Base-by-base conservation (phyloP, 306 rosid genomes). In the Acacia melanoxylon region DNA sequence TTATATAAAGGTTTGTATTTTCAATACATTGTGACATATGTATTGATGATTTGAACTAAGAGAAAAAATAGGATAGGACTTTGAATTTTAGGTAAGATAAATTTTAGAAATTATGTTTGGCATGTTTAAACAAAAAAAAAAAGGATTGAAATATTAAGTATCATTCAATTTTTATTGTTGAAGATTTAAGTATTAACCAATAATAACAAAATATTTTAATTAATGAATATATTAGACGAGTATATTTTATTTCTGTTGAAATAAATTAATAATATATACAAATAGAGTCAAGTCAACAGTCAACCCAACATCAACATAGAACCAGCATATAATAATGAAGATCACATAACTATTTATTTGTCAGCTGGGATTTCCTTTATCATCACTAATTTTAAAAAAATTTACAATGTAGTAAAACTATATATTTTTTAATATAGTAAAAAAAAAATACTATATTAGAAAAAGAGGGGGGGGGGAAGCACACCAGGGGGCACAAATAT, bases 371-470 rank as follows among this genome's bases (percentile, higher is more conserved):
- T 83, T 65, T 44, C 54, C 22, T 78, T 78, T 79, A 46, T 74
- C 51, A 68, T 74, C 51, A 49, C 77, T 69, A 72, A 35, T 40
- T 37, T 51, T 10, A 75, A 61, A 56, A 42, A 24, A 78, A 37
- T 82, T 86, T 79, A 82, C 89, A 82, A 22, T 44, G 20, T 2
- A 72, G 68, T 22, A 65, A 58, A 71, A 66, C 76, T 48, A 46
- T 79, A 51, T 74, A 24, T 71, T 6, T 71, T 41, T 14, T 2
- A 24, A 44, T 71, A 44, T 29, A 13, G 20, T 29, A 29, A 63
- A 40, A 22, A n/a, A 69, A 69, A 58, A 9, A 68, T 29, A 25
- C 67, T 12, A 61, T 61, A 61, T 16, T 22, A 22, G 2, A 5
- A 37, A 44, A 81, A 42, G 17, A 19, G 19, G 31, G 4, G n/a